These are phyloP conservation scores for Pyrenochaeta sp. DNA, from an alignment of 2,329 filamentous ascomycete genomes.

Conservation along the genomic window DNA sequence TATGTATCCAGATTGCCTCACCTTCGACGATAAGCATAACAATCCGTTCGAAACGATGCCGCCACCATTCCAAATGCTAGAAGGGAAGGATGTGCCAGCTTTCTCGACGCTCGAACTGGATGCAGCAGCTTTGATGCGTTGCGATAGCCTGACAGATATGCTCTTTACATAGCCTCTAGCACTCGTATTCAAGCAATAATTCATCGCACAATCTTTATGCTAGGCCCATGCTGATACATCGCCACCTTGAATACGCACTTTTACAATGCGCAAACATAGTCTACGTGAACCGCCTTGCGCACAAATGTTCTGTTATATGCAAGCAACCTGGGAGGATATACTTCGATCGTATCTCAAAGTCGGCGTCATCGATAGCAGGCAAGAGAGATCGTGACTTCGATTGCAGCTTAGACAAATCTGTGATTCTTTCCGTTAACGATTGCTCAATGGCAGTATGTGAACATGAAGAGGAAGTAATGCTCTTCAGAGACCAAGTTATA, in stretches of 20 bases:
- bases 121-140: constrained; percentile 18
- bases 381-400: not conserved
- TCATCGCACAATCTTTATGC: not conserved
- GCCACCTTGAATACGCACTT: not conserved
- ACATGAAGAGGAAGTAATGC: constrained; percentile 12
- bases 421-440: constrained; percentile 12
- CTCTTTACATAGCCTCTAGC: not conserved
- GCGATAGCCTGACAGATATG: not conserved
- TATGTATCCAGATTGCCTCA: not conserved
- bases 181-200: not conserved
- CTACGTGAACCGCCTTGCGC: too few relatives aligned
- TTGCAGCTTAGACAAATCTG: constrained; percentile 1
- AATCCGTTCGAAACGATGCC: constrained; percentile 4
- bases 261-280: too few relatives aligned
- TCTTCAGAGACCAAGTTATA: constrained; percentile 58
- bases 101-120: constrained; percentile 28
- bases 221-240: not conserved
- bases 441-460: constrained; percentile 1
- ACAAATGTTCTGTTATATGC: too few relatives aligned
- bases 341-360: too few relatives aligned
- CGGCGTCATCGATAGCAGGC: not conserved
- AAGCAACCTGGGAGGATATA: too few relatives aligned
- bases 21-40: constrained; percentile 2
- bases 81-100: constrained; percentile 6
- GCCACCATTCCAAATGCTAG: not conserved